Percentiles rank a stretch among this genome's conserved stretches.
phyloP scores from a whole-genome alignment of 345 rosid species.

The Eutrema heterophyllum region DNA sequence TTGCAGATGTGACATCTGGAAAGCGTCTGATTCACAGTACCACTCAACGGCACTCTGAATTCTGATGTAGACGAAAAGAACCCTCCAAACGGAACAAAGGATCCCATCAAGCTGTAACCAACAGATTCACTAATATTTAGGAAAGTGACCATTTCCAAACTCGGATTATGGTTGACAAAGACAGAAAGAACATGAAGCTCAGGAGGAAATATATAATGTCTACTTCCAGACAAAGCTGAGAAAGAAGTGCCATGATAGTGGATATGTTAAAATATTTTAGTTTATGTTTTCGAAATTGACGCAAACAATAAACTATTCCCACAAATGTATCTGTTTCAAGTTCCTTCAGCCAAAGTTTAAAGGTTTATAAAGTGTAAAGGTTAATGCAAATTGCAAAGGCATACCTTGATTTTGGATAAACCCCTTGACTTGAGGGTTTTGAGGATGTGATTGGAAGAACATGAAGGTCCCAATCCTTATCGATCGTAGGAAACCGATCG shows the following conservation, averaged over 20 bases:
- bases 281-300: slow-evolving; percentile 11
- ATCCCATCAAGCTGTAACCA: slow-evolving; percentile 66
- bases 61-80: slow-evolving; percentile 52
- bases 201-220: background rate
- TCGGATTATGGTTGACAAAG: background rate
- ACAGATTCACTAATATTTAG: slow-evolving; percentile 22
- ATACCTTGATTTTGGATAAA: slow-evolving; percentile 54
- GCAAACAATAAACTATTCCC: slow-evolving; percentile 17
- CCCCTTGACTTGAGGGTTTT: slow-evolving; percentile 24
- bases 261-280: slow-evolving; percentile 17
- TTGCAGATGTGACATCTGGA: slow-evolving; percentile 51
- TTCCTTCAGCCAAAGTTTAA: background rate
- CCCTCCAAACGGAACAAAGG: slow-evolving; percentile 73
- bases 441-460: slow-evolving; percentile 49
- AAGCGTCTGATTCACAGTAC: slow-evolving; percentile 20
- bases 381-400: background rate
- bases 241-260: background rate
- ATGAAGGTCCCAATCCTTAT: slow-evolving; percentile 63
- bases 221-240: background rate
- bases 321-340: background rate
- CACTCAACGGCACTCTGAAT: slow-evolving; percentile 33
- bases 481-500: slow-evolving; percentile 39
- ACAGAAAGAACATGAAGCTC: slow-evolving; percentile 5
- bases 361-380: background rate
- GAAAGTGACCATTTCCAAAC: background rate